These are phyloP conservation scores for Hypholoma sublateritium DNA, from an alignment of 768 basidiomycete species.

Conservation along the genomic window DNA sequence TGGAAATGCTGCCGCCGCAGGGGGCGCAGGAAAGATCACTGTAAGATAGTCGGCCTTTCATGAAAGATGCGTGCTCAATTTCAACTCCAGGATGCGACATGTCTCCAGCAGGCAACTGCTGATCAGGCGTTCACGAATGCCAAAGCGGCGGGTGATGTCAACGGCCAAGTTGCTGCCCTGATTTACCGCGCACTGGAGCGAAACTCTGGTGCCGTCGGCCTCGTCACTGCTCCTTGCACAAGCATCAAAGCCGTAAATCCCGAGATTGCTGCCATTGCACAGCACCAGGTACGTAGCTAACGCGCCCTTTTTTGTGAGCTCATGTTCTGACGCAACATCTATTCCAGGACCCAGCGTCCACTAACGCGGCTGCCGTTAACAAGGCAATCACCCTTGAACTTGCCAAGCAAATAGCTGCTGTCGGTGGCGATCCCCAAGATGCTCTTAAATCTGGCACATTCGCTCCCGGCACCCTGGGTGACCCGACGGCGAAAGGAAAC, in stretches of 20 bases:
- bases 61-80: not conserved
- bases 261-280: conserved; percentile 63
- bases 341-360: conserved; percentile 57
- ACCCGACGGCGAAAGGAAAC: conserved; percentile 55
- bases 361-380: conserved; percentile 56
- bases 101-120: conserved; percentile 64
- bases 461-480: conserved; percentile 51
- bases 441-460: conserved; percentile 65
- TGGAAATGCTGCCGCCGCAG: conserved; percentile 61
- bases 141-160: conserved; percentile 57
- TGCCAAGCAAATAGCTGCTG: conserved; percentile 60
- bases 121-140: conserved; percentile 76
- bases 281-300: conserved; percentile 45
- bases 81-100: conserved; percentile 47
- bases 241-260: conserved; percentile 57
- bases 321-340: not conserved
- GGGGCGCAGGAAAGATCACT: conserved; percentile 53
- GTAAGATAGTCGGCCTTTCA: conserved; percentile 27
- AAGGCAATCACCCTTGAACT: conserved; percentile 63
- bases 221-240: conserved; percentile 46
- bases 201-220: conserved; percentile 59
- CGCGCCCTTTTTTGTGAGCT: not conserved
- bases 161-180: conserved; percentile 56
- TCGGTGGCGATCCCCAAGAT: conserved; percentile 61
- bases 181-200: conserved; percentile 67